Base-by-base conservation (phyloP, 192 early-diverging fungal species). In the Linnemannia elongata region DNA sequence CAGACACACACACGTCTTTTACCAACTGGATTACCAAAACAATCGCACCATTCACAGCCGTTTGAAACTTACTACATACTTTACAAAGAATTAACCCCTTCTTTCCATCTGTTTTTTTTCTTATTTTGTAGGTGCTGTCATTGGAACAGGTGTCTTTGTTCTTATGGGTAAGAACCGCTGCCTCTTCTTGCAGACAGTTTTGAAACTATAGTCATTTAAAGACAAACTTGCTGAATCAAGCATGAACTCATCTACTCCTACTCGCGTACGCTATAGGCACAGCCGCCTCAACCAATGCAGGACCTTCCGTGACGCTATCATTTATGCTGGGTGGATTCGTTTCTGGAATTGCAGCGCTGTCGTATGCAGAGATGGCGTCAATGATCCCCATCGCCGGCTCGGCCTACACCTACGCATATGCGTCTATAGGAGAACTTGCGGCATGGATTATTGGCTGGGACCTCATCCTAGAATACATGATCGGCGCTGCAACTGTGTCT, bases 391-490 rank as follows among this genome's bases (percentile, higher is more conserved):
- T 96, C 30, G 94, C 96, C 1, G 97, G 97, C 7, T 97, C 96
- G 0, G 95, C 97, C 2, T 98, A 97, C 86, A 95, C 95, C 0
- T 98, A 94, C 75, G 92, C 94, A 4, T 98, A 97, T 76, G 95
- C 95, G 9, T 95, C 97, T 0, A 89, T 97, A 83, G 97, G 97
- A 52, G 97, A 98, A 88, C 78, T 97, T 45, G 80, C 96, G 36
- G 97, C 94, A 4, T 98, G 97, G 97, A 95, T 96, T 41, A 95
- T 97, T 70, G 97, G 96, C 45, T 98, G 97, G 97, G 96, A 97
- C 88, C 88, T 98, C 49, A 94, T 96, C 27, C 88, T 98, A 27
- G 97, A 98, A 89, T 98, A 97, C 81, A 86, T 97, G 77, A 93
- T 97, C 8, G 95, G 95, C 10, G 94, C 96, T 35, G 95, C 96